phyloP scores from a whole-genome alignment of 768 basidiomycete genomes.

The Tulasnella sp. region DNA sequence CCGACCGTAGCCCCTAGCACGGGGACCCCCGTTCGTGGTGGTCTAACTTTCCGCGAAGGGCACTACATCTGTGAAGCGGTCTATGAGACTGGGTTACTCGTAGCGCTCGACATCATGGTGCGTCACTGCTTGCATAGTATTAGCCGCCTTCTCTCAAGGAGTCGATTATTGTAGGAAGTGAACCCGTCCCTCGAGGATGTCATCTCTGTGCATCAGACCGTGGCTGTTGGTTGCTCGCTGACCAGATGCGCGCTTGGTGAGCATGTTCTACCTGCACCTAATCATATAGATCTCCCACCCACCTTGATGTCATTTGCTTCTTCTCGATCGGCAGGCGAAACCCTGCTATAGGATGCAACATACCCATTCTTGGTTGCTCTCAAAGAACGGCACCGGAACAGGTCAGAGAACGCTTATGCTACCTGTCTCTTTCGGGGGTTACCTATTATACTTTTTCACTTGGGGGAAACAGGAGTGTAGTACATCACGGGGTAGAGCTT shows the following conservation, averaged over 20 bases:
- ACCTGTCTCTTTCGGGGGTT: no score
- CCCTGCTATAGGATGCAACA: constrained; percentile 4
- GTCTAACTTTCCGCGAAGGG: constrained; percentile 94
- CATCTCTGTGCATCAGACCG: constrained; percentile 69
- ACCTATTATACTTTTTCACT: no score
- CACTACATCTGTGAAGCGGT: constrained; percentile 95
- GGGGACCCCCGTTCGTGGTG: constrained; percentile 89
- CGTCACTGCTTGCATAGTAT: constrained; percentile 20
- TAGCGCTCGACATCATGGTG: constrained; percentile 91
- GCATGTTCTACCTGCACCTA: constrained; percentile 21
- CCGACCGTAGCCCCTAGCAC: constrained; percentile 94
- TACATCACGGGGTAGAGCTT: no score
- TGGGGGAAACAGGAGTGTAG: no score
- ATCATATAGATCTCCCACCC: no score
- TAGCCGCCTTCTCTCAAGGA: background rate
- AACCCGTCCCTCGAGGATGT: constrained; percentile 84
- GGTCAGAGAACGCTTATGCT: no score
- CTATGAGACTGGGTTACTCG: constrained; percentile 83
- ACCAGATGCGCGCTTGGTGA: constrained; percentile 71
- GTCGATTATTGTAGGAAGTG: constrained; percentile 54
- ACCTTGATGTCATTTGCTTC: no score
- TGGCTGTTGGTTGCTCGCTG: constrained; percentile 81
- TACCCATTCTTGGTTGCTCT: no score
- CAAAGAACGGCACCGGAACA: no score
- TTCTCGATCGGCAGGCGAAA: constrained; percentile 1